Percentiles rank a stretch among this genome's conserved stretches.
phyloP scores from a whole-genome alignment of 768 basidiomycete species.

The Crassisporium funariophilum region DNA sequence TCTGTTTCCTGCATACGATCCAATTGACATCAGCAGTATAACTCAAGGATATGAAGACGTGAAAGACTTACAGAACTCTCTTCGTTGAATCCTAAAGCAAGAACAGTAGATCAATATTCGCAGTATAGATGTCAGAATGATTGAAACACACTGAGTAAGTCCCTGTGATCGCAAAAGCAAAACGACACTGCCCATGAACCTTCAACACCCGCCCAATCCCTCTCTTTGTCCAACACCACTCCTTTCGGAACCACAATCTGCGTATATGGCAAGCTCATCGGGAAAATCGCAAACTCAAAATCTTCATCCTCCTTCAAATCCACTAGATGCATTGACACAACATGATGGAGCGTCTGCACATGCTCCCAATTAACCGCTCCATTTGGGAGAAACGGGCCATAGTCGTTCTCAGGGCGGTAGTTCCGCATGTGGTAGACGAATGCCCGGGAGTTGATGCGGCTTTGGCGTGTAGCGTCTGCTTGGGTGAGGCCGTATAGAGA shows the following conservation, averaged over 20 bases:
- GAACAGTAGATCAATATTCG: not conserved
- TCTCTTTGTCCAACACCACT: slow-evolving; percentile 35
- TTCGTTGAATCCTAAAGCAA: slow-evolving; percentile 50
- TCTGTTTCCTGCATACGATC: slow-evolving; percentile 13
- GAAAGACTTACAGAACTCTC: slow-evolving; percentile 27
- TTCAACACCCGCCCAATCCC: slow-evolving; percentile 61
- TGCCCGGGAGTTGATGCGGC: slow-evolving; percentile 46
- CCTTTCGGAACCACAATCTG: slow-evolving; percentile 49
- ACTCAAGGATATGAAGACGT: not conserved
- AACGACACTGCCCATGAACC: slow-evolving; percentile 68
- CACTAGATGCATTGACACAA: slow-evolving; percentile 54
- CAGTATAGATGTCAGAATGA: slow-evolving; percentile 7
- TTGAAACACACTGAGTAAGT: slow-evolving; percentile 55
- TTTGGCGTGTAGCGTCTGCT: slow-evolving; percentile 35
- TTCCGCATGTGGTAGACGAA: slow-evolving; percentile 66
- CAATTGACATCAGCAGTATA: not conserved
- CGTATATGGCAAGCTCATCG: slow-evolving; percentile 54
- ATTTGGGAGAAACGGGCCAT: slow-evolving; percentile 56
- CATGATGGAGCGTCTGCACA: slow-evolving; percentile 55
- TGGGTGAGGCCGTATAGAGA: slow-evolving; percentile 57
- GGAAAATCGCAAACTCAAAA: slow-evolving; percentile 40
- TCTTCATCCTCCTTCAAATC: slow-evolving; percentile 37
- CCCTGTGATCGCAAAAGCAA: slow-evolving; percentile 69
- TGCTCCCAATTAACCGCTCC: slow-evolving; percentile 65
- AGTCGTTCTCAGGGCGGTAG: slow-evolving; percentile 50